Conservation (phyloP, 1,139 yeast species). For the Debaryomyces singareniensis region DNA sequence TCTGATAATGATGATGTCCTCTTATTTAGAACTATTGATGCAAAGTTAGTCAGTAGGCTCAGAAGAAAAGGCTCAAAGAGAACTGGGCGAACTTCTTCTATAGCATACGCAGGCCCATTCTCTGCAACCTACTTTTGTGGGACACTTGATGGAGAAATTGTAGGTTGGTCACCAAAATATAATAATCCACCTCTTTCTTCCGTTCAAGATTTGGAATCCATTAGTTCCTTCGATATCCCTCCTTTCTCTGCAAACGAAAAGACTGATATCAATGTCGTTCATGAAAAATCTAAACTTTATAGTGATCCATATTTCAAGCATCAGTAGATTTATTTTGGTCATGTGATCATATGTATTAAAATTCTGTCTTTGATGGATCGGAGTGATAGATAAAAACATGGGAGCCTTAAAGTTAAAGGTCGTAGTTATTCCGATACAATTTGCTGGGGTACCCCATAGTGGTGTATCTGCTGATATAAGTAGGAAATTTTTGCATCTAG, state of each 20-base stretch:
- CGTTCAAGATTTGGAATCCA: constrained; percentile 5
- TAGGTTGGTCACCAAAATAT: constrained; percentile 42
- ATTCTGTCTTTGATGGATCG: not conserved
- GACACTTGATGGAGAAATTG: constrained; percentile 52
- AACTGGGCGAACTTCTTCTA: constrained; percentile 40
- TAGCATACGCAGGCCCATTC: constrained; percentile 43
- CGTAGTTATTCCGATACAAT: constrained; percentile 26
- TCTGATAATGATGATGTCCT: constrained; percentile 77
- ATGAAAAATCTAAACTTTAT: not conserved
- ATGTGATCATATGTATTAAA: not conserved
- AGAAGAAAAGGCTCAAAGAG: constrained; percentile 29
- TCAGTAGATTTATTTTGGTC: not conserved
- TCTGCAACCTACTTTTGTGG: constrained; percentile 45
- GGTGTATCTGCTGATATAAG: constrained; percentile 8
- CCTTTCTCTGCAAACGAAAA: not conserved
- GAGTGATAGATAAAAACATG: constrained; percentile 10
- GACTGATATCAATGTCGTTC: not conserved
- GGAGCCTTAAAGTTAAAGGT: constrained; percentile 32
- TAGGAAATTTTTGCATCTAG: constrained; percentile 58
- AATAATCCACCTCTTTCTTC: constrained; percentile 12
- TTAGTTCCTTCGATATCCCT: not conserved
- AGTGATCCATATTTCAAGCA: not conserved
- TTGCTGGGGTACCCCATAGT: constrained; percentile 11
- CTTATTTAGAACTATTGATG: constrained; percentile 56
- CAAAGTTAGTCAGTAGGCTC: constrained; percentile 52